Percentiles rank a stretch among this genome's conserved stretches.
phyloP scores from a whole-genome alignment of 2,329 filamentous ascomycete genomes.

The Beauveria bassiana region DNA sequence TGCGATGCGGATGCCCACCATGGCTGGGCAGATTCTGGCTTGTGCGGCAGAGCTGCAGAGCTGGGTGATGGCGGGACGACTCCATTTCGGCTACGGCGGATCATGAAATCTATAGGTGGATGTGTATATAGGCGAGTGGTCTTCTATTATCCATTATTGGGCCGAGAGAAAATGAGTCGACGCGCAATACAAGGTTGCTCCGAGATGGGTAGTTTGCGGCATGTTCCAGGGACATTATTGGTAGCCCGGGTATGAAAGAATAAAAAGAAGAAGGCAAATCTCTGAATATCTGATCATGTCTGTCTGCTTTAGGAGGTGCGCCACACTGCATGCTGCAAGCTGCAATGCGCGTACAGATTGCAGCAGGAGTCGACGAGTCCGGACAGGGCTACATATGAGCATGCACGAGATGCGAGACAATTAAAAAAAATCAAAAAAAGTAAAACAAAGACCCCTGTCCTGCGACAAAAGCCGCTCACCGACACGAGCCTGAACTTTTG shows the following conservation, averaged over 20 bases:
- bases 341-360: constrained; percentile 3
- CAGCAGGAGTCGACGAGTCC: not conserved
- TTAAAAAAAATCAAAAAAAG: not conserved
- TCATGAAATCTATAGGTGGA: not conserved
- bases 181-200: too few relatives aligned
- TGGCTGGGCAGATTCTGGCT: not conserved
- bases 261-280: not conserved
- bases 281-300: not conserved
- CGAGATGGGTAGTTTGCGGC: too few relatives aligned
- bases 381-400: constrained; percentile 3
- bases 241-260: too few relatives aligned
- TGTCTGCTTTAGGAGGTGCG: not conserved
- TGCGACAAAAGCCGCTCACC: not conserved
- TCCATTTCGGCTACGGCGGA: not conserved
- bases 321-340: not conserved
- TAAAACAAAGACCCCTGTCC: not conserved
- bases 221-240: too few relatives aligned
- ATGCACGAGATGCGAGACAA: not conserved
- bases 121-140: not conserved
- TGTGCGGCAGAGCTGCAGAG: not conserved
- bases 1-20: not conserved
- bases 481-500: not conserved
- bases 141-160: too few relatives aligned
- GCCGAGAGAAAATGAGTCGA: too few relatives aligned
- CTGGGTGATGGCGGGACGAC: not conserved